Evolutionary conservation across 1,139 yeast species (phyloP), one percentile per base, ranked within the genome.

Genomic region (Spathaspora sp.): DNA sequence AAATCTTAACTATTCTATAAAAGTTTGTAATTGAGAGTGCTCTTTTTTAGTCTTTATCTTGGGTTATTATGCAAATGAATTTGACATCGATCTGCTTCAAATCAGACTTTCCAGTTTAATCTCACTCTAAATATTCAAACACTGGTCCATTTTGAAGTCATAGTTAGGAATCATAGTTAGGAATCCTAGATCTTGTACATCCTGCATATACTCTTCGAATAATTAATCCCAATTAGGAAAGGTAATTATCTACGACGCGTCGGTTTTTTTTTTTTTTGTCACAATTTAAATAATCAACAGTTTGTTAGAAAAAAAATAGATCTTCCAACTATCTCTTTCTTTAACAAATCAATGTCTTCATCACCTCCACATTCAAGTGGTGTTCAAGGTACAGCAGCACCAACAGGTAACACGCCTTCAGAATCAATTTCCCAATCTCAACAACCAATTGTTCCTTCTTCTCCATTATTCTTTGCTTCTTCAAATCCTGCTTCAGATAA

Each of bases 401-500:
- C 25, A 25, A 46, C 37, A 18, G 42, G 20, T 51, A 51, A n/a
- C 46, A 46, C 38, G 47, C 47, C 27, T 42, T 58, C 74, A 3
- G 67, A 66, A 46, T 61, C 74, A 2, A 62, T 59, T 43, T 58
- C 70, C 10, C 78, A 70, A 56, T 57, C 71, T 10, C 76, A 71
- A 52, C 67, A 64, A 42, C 58, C 66, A n/a, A 73, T 65, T n/a
- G 81, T 74, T 33, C 84, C 85, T 7, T 81, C 88, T 10, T 84
- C 89, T 20, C 89, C 89, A 27, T 72, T 84, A 49, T 82, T 84
- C 58, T 77, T 83, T 59, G 77, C 81, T 25, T 74, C 70, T n/a
- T 76, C 80, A 18, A 72, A 74, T 48, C 73, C 76, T 1, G 63
- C 67, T 43, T 72, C 78, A 10, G 78, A 74, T 48, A 55, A 10